phyloP scores from a whole-genome alignment of 2,329 filamentous ascomycete species.

The Aspergillus intermedius region DNA sequence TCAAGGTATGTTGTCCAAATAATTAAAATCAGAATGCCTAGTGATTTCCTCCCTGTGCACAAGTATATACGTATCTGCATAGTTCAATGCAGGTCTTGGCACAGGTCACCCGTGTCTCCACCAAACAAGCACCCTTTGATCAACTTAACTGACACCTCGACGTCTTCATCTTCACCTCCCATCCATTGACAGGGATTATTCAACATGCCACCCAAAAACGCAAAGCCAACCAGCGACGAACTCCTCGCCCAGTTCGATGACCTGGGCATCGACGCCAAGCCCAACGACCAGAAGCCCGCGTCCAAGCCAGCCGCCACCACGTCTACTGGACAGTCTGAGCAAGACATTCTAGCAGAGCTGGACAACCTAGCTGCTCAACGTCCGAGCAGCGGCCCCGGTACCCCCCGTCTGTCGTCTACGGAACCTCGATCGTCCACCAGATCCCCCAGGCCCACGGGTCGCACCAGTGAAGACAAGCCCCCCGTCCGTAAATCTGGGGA shows the following conservation, averaged over 20 bases:
- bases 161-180: conserved; percentile 8
- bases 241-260: conserved; percentile 46
- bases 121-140: not conserved
- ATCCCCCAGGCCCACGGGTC: conserved; percentile 48
- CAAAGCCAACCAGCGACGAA: conserved; percentile 43
- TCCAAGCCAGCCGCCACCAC: conserved; percentile 11
- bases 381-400: conserved; percentile 67
- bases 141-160: not conserved
- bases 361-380: conserved; percentile 70
- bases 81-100: conserved; percentile 14
- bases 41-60: not conserved
- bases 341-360: conserved; percentile 81
- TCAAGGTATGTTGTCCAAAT: no score
- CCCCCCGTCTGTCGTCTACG: conserved; percentile 59
- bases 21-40: no score
- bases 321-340: conserved; percentile 38
- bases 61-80: not conserved
- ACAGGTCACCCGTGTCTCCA: conserved; percentile 20
- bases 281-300: conserved; percentile 12
- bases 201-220: conserved; percentile 30
- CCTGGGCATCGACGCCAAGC: conserved; percentile 36
- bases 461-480: conserved; percentile 60
- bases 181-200: not conserved
- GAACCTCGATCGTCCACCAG: conserved; percentile 46
- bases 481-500: conserved; percentile 67